These are phyloP conservation scores for Neurospora sp. DNA, from an alignment of 495 filamentous ascomycete species.

Conservation along the genomic window DNA sequence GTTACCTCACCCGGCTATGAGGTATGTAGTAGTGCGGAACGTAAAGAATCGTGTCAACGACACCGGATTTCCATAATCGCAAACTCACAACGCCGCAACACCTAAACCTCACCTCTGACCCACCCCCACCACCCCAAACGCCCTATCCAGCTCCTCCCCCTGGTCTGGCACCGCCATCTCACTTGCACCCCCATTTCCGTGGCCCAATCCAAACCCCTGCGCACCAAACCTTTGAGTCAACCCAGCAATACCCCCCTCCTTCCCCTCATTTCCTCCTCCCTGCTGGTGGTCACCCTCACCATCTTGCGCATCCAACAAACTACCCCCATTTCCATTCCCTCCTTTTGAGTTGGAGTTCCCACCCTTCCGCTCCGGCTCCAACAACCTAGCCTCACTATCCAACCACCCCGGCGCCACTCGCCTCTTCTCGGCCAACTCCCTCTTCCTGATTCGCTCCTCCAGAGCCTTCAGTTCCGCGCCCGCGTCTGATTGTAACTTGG, in stretches of 20 bases:
- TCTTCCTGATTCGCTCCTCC: conserved; percentile 58
- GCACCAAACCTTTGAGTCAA: neutral
- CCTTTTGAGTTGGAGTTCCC: neutral
- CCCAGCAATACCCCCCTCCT: neutral
- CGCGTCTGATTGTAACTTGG: conserved; percentile 52
- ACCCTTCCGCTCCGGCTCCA: conserved; percentile 57
- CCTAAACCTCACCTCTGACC: conserved; percentile 2
- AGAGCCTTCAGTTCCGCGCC: conserved; percentile 55
- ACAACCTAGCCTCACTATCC: conserved; percentile 74
- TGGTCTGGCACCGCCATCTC: conserved; percentile 42
- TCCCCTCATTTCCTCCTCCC: conserved; percentile 16
- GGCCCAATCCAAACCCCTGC: neutral
- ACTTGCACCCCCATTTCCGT: conserved; percentile 29
- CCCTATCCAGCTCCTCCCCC: conserved; percentile 79
- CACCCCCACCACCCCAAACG: conserved; percentile 62
- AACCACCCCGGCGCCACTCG: conserved; percentile 89
- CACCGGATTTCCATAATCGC: neutral
- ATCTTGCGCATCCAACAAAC: neutral
- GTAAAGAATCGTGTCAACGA: neutral
- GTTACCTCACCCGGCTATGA: too few species aligned
- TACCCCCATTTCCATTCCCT: conserved; percentile 1
- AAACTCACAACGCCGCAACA: neutral
- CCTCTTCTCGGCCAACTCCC: conserved; percentile 86
- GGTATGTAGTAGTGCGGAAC: too few species aligned
- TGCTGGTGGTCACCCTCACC: neutral